Conservation (phyloP, 2,329 filamentous ascomycete species). For the Paradendryphiella salina region DNA sequence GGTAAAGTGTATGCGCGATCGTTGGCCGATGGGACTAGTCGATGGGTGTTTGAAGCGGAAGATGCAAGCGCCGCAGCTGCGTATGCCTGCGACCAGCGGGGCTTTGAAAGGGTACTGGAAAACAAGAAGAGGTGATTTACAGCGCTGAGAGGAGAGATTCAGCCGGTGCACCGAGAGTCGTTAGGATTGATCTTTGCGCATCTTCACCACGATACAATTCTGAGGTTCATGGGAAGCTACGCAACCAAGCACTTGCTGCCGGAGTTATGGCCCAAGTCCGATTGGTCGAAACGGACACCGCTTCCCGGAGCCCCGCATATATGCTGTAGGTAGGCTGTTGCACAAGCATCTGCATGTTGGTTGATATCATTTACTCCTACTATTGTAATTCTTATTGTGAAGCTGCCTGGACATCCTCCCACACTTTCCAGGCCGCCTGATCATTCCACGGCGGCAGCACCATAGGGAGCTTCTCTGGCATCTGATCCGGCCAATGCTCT, state of each 20-base stretch:
- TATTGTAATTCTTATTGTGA: neutral
- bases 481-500: slow-evolving; percentile 58
- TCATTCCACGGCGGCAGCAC: slow-evolving; percentile 60
- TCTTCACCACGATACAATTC: slow-evolving; percentile 3
- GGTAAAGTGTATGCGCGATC: slow-evolving; percentile 1
- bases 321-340: neutral
- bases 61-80: neutral
- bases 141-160: neutral
- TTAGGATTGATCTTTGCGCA: slow-evolving; percentile 2
- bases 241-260: slow-evolving; percentile 13
- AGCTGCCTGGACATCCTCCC: slow-evolving; percentile 15
- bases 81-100: slow-evolving; percentile 7
- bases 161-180: neutral
- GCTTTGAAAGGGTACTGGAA: neutral
- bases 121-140: neutral
- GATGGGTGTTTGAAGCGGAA: slow-evolving; percentile 6
- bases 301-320: slow-evolving; percentile 6
- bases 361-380: neutral
- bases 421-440: slow-evolving; percentile 38
- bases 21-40: slow-evolving; percentile 2
- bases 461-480: slow-evolving; percentile 56
- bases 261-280: slow-evolving; percentile 15
- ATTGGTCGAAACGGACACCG: slow-evolving; percentile 3
- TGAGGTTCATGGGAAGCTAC: slow-evolving; percentile 8
- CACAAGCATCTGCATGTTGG: neutral